A percentile compares a stretch with the other conserved stretches of the same genome.
Evolutionary conservation across 78 protist genomes (phyloP).

Genomic region (Isochrysis galbana): DNA sequence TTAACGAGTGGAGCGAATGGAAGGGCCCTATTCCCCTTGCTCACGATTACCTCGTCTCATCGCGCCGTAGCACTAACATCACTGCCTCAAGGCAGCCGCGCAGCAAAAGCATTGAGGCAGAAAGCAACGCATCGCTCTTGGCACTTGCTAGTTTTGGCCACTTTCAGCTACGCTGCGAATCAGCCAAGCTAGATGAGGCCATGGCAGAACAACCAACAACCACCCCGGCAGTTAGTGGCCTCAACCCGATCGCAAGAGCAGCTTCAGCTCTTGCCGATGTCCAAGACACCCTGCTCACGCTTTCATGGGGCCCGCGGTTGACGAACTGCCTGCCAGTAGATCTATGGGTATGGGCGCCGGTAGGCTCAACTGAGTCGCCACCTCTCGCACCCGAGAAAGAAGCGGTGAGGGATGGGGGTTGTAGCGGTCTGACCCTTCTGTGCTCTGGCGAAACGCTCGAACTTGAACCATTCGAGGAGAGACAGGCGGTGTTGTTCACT

Average conservation of each 20-base stretch:
- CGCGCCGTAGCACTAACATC: no score
- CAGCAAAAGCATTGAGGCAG: no score
- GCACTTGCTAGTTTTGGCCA: no score
- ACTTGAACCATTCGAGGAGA: neutral
- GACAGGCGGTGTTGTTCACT: neutral
- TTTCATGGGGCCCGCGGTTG: neutral
- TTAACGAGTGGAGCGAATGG: no score
- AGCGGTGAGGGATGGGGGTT: neutral
- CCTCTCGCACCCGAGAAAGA: neutral
- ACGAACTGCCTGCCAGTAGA: neutral
- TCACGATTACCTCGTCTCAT: no score
- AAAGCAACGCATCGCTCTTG: no score
- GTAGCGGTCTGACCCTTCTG: neutral
- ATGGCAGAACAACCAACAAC: neutral
- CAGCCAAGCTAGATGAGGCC: neutral
- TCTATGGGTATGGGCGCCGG: neutral
- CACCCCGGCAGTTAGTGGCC: neutral
- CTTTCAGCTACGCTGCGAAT: neutral
- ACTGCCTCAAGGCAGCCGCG: no score
- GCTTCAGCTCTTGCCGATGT: no score
- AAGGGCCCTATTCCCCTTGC: no score
- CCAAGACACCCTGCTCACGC: neutral
- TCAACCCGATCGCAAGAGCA: no score
- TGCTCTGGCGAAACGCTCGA: neutral
- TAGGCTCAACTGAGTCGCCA: neutral